A percentile compares a stretch with the other conserved stretches of the same genome.
Conservation (phyloP, 305 asterid species). For the Fraxinus greggii region DNA sequence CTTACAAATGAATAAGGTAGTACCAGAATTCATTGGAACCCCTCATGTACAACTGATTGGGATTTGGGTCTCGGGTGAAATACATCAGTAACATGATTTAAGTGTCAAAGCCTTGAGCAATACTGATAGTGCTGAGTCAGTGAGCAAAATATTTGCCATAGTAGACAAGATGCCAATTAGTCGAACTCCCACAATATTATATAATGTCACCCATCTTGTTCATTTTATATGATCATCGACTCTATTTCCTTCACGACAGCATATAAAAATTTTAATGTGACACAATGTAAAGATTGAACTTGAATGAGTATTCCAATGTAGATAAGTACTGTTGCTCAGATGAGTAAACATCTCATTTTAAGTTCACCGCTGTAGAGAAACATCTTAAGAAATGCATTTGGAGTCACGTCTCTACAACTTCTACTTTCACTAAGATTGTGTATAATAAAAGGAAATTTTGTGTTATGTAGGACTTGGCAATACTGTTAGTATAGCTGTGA, state of each 20-base stretch:
- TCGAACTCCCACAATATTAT: neutral
- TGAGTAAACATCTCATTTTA: neutral
- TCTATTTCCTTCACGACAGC: neutral
- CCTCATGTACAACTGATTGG: conserved; percentile 1
- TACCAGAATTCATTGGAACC: neutral
- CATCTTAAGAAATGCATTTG: neutral
- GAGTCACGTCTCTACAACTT: neutral
- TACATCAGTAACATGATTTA: neutral
- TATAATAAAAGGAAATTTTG: neutral
- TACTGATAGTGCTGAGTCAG: neutral
- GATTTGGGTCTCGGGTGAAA: conserved; percentile 1
- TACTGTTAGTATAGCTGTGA: neutral
- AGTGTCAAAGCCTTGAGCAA: neutral
- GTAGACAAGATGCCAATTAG: neutral
- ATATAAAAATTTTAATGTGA: neutral
- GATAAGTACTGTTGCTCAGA: neutral
- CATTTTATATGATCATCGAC: neutral
- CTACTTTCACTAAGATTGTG: neutral
- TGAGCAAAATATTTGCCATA: neutral
- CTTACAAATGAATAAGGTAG: neutral
- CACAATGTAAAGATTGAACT: neutral
- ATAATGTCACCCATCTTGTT: neutral
- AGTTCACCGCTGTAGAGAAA: neutral
- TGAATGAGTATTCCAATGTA: neutral
- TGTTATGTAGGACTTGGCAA: neutral